phyloP scores from a whole-genome alignment of 2,329 filamentous ascomycete genomes.

The Zymoseptoria brevis region DNA sequence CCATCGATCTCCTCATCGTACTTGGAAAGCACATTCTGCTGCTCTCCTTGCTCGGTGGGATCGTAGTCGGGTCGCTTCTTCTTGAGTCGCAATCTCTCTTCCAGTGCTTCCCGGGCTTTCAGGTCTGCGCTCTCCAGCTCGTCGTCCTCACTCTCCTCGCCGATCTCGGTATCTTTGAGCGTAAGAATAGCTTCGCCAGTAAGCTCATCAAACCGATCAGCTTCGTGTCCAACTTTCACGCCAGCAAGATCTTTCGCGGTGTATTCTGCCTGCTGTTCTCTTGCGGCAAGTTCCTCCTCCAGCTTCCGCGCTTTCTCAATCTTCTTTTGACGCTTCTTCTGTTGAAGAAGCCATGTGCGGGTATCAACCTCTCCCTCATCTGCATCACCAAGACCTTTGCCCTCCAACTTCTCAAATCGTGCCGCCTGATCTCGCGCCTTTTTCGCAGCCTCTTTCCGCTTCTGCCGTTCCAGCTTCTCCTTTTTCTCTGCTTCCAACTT shows the following conservation, averaged over 20 bases:
- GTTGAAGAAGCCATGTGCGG: conserved; percentile 75
- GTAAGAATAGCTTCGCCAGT: conserved; percentile 82
- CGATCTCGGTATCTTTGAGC: conserved; percentile 84
- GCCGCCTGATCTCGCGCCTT: conserved; percentile 79
- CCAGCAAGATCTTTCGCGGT: conserved; percentile 80
- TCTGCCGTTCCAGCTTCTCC: conserved; percentile 69
- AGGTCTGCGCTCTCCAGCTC: conserved; percentile 74
- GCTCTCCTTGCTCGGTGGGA: conserved; percentile 62
- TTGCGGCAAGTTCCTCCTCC: conserved; percentile 71
- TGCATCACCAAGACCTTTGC: conserved; percentile 72
- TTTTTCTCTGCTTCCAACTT: conserved; percentile 59
- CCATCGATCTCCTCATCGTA: conserved; percentile 94
- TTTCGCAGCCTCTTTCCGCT: conserved; percentile 73
- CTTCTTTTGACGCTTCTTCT: conserved; percentile 91
- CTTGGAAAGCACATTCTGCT: conserved; percentile 67
- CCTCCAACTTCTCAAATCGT: conserved; percentile 66
- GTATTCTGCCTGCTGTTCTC: conserved; percentile 67
- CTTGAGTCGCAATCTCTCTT: conserved; percentile 74
- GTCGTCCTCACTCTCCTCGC: conserved; percentile 73
- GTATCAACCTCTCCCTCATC: conserved; percentile 62
- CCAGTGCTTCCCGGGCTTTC: conserved; percentile 62
- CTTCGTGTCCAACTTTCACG: conserved; percentile 83
- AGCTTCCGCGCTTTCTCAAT: conserved; percentile 63
- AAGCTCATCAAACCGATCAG: conserved; percentile 65
- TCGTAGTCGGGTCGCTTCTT: conserved; percentile 88